Evolutionary conservation across 2,329 filamentous ascomycete species (phyloP).

Genomic region (Hypoxylon sp.): DNA sequence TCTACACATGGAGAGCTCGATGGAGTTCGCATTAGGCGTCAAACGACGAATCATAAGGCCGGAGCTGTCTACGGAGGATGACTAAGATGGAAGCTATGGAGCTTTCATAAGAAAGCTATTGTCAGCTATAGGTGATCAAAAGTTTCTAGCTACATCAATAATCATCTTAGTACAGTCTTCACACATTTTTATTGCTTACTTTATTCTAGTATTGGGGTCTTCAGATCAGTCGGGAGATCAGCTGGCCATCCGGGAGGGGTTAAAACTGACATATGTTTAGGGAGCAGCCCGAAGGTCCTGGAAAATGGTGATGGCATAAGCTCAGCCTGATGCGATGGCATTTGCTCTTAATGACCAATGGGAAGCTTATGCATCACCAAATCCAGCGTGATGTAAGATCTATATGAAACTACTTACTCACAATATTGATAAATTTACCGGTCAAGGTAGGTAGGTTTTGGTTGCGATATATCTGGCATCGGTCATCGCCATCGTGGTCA

Average conservation of each 20-base stretch:
- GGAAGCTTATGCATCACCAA: not conserved
- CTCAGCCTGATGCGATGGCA: not conserved
- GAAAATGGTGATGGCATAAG: not conserved
- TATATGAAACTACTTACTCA: not conserved
- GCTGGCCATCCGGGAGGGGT: conserved; percentile 7
- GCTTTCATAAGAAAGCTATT: conserved; percentile 17
- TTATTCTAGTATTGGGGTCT: conserved; percentile 1
- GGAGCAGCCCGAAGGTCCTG: not conserved
- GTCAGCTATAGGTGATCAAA: conserved; percentile 10
- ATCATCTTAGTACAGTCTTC: conserved; percentile 16
- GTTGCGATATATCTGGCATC: not conserved
- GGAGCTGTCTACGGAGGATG: conserved; percentile 17
- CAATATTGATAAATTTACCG: not conserved
- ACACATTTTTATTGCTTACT: conserved; percentile 31
- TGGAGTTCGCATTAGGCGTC: conserved; percentile 8
- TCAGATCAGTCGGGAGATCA: conserved; percentile 6
- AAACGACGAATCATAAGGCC: conserved; percentile 6
- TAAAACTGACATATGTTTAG: not conserved
- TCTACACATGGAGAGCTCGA: not conserved
- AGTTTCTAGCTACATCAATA: conserved; percentile 17
- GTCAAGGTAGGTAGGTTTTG: not conserved
- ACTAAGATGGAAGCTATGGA: conserved; percentile 25
- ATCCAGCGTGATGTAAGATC: conserved; percentile 7
- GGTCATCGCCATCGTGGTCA: not conserved
- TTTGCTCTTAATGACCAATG: not conserved